Evolutionary conservation across 2,329 filamentous ascomycete genomes (phyloP).

Genomic region (Coniochaeta hoffmannii): DNA sequence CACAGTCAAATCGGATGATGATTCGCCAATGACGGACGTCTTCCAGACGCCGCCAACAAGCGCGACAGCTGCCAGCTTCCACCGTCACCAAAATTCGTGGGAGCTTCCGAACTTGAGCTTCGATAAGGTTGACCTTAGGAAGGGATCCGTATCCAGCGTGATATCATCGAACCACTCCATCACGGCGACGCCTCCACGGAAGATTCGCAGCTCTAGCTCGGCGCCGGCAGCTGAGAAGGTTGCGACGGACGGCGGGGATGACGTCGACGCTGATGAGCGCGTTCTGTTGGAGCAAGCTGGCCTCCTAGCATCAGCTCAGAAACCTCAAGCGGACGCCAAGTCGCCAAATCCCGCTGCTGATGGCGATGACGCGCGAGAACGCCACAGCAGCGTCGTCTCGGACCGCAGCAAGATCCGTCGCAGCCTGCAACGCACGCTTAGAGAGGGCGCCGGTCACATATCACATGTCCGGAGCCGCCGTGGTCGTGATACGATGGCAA

Average conservation of each 20-base stretch:
- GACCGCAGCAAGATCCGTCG: constrained; percentile 68
- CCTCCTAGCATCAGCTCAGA: constrained; percentile 41
- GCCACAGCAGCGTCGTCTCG: constrained; percentile 18
- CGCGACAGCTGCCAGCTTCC: constrained; percentile 27
- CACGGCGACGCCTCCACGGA: constrained; percentile 23
- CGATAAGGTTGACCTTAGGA: constrained; percentile 26
- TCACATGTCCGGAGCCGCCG: constrained; percentile 66
- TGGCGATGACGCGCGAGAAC: constrained; percentile 26
- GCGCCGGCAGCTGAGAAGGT: constrained; percentile 17
- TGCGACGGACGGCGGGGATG: constrained; percentile 27
- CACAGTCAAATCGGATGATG: constrained; percentile 22
- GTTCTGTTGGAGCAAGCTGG: constrained; percentile 62
- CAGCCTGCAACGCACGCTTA: constrained; percentile 81
- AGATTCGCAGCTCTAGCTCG: constrained; percentile 20
- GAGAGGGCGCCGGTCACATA: constrained; percentile 65
- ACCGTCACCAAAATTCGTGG: constrained; percentile 33
- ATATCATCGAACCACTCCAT: constrained; percentile 27
- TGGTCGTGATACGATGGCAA: constrained; percentile 64
- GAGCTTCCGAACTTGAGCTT: constrained; percentile 30
- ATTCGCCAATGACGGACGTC: constrained; percentile 33
- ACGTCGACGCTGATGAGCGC: constrained; percentile 59
- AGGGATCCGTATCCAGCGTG: constrained; percentile 35
- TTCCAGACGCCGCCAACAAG: constrained; percentile 42
- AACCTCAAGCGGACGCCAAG: constrained; percentile 33
- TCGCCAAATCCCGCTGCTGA: constrained; percentile 30